Evolutionary conservation across 192 early-diverging fungal genomes (phyloP).

Genomic region (Coemansia sp.): DNA sequence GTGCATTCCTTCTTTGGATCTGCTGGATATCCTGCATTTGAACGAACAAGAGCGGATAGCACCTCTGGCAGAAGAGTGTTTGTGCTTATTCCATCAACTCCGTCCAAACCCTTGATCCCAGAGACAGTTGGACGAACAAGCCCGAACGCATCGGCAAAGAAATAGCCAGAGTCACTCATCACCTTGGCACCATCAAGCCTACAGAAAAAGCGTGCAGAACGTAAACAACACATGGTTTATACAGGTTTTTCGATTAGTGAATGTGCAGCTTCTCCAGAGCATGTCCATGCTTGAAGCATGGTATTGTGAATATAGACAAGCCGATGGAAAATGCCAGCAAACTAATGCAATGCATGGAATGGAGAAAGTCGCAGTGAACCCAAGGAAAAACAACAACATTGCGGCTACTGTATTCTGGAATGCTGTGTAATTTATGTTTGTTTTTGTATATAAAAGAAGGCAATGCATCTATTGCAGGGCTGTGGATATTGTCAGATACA

Average conservation of each 20-base stretch:
- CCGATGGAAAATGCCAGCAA: neutral
- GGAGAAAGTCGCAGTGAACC: neutral
- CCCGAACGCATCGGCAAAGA: constrained; percentile 40
- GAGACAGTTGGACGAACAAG: constrained; percentile 30
- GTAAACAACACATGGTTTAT: neutral
- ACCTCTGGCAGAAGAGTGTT: constrained; percentile 27
- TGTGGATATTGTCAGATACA: neutral
- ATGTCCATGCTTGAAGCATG: no score
- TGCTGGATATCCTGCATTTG: constrained; percentile 36
- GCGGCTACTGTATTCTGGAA: no score
- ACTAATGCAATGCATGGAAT: neutral
- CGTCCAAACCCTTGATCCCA: constrained; percentile 39
- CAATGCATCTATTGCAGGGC: neutral
- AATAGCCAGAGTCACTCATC: constrained; percentile 45
- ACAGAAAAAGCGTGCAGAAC: constrained; percentile 6
- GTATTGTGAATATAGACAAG: neutral
- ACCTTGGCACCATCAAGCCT: constrained; percentile 34
- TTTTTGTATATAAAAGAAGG: no score
- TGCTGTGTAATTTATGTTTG: no score
- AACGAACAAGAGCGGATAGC: constrained; percentile 19
- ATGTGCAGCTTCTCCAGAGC: neutral
- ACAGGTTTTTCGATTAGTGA: neutral
- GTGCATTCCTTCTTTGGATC: constrained; percentile 5
- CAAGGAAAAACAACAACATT: neutral
- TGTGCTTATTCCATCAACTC: constrained; percentile 29